Percentiles rank a stretch among this genome's conserved stretches.
phyloP scores from a whole-genome alignment of 257 asterid genomes.

The Solanum clarkiae region DNA sequence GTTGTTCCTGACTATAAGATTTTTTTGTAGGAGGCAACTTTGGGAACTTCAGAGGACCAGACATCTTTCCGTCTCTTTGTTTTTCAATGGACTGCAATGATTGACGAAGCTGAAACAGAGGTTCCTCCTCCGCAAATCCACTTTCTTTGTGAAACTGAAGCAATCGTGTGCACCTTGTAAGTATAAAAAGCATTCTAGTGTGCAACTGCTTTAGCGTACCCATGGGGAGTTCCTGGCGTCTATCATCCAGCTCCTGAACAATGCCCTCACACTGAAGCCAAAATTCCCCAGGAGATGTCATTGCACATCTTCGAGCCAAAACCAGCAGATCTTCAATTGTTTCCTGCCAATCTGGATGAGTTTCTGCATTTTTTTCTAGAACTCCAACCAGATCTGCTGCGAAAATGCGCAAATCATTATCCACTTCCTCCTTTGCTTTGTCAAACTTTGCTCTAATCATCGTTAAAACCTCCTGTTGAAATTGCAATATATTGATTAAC shows the following conservation, averaged over 20 bases:
- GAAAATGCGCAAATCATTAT: slow-evolving; percentile 83
- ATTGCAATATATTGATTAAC: slow-evolving; percentile 8
- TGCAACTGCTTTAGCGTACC: slow-evolving; percentile 93
- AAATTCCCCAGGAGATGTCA: slow-evolving; percentile 92
- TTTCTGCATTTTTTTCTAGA: slow-evolving; percentile 86
- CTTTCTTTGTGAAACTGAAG: slow-evolving; percentile 97
- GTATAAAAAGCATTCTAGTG: slow-evolving; percentile 97
- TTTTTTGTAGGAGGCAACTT: slow-evolving; percentile 47
- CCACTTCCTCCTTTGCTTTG: slow-evolving; percentile 99
- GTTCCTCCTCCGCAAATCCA: slow-evolving; percentile 83
- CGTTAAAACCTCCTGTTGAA: slow-evolving; percentile 71
- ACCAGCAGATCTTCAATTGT: slow-evolving; percentile 89
- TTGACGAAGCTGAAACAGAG: slow-evolving; percentile 62
- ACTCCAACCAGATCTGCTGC: slow-evolving; percentile 91
- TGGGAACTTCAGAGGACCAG: slow-evolving; percentile 34
- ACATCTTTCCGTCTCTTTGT: slow-evolving; percentile 30
- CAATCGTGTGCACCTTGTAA: slow-evolving; percentile 91
- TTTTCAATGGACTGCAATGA: slow-evolving; percentile 72
- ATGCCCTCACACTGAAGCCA: slow-evolving; percentile 99
- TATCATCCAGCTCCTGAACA: slow-evolving; percentile 93
- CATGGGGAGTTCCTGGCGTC: slow-evolving; percentile 96
- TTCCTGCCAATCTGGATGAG: slow-evolving; percentile 97
- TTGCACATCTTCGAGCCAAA: slow-evolving; percentile 89
- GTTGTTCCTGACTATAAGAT: slow-evolving; percentile 88
- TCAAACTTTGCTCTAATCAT: slow-evolving; percentile 90